phyloP scores from a whole-genome alignment of 306 rosid genomes.

The Delonix regia region DNA sequence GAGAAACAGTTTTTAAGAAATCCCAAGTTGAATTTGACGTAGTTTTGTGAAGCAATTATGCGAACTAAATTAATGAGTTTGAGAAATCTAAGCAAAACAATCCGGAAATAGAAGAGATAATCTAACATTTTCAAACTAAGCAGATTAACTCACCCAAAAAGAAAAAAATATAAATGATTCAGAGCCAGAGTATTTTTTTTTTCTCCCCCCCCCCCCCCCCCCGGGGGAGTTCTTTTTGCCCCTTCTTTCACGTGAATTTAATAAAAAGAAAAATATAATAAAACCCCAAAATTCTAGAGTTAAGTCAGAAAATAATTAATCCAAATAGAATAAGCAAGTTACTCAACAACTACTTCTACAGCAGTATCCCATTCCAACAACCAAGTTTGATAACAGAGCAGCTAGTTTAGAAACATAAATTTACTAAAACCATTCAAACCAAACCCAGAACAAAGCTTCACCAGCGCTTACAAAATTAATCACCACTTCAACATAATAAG shows the following conservation, averaged over 20 bases:
- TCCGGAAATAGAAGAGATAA: background rate
- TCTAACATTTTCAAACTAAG: background rate
- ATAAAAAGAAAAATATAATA: too few relatives aligned
- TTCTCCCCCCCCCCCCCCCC: too few relatives aligned
- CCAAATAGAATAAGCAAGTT: background rate
- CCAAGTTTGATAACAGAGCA: background rate
- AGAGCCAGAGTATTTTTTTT: too few relatives aligned
- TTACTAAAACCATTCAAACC: background rate
- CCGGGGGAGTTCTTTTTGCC: too few relatives aligned
- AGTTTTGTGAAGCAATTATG: background rate
- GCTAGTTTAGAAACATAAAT: background rate
- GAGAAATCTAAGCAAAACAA: background rate
- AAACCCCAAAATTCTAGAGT: background rate
- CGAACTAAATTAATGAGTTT: background rate
- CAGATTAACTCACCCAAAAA: too few relatives aligned
- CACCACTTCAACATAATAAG: background rate
- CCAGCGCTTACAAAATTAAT: constrained; percentile 7
- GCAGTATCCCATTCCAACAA: background rate
- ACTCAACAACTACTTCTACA: background rate
- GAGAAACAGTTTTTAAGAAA: background rate
- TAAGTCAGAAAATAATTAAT: background rate
- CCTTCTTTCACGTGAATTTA: too few relatives aligned
- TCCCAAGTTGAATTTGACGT: constrained; percentile 11
- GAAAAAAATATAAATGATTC: too few relatives aligned
- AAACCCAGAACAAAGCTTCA: constrained; percentile 4